Conservation (phyloP, 106 monocot genomes). For the Xerophyta viscosa region DNA sequence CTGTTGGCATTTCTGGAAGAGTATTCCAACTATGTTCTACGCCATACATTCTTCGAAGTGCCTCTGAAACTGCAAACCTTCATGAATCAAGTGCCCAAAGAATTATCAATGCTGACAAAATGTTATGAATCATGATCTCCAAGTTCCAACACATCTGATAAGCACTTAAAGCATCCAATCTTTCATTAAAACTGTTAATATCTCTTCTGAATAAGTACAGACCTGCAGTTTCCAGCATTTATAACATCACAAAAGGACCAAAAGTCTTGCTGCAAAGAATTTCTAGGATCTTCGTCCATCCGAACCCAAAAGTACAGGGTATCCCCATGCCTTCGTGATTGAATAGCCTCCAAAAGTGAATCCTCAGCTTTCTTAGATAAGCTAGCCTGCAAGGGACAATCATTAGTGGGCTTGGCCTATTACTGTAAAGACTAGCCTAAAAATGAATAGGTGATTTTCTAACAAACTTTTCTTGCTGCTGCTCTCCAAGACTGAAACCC, state of each 20-base stretch:
- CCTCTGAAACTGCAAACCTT: slow-evolving; percentile 62
- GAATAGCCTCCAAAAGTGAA: slow-evolving; percentile 51
- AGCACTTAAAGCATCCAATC: no score
- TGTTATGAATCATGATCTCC: no score
- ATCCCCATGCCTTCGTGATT: slow-evolving; percentile 69
- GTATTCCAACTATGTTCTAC: slow-evolving; percentile 33
- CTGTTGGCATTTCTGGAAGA: slow-evolving; percentile 75
- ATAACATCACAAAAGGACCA: slow-evolving; percentile 97
- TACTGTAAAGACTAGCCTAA: no score
- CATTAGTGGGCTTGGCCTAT: no score
- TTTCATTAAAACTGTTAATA: no score
- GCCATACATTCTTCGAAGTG: slow-evolving; percentile 76
- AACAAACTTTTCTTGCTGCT: slow-evolving; percentile 59
- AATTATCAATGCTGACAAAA: no score
- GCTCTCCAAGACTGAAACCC: slow-evolving; percentile 98
- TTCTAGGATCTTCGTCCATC: slow-evolving; percentile 85
- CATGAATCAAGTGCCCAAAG: no score
- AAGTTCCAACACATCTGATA: no score
- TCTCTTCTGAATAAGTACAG: neutral
- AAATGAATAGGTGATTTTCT: no score
- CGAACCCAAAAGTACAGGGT: slow-evolving; percentile 86
- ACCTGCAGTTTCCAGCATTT: slow-evolving; percentile 99
- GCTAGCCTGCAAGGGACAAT: slow-evolving; percentile 27
- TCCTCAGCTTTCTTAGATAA: slow-evolving; percentile 74
- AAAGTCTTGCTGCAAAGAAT: slow-evolving; percentile 52